These are phyloP conservation scores for Puccinia hordei DNA, from an alignment of 1,284 basidiomycete genomes.

Conservation along the genomic window DNA sequence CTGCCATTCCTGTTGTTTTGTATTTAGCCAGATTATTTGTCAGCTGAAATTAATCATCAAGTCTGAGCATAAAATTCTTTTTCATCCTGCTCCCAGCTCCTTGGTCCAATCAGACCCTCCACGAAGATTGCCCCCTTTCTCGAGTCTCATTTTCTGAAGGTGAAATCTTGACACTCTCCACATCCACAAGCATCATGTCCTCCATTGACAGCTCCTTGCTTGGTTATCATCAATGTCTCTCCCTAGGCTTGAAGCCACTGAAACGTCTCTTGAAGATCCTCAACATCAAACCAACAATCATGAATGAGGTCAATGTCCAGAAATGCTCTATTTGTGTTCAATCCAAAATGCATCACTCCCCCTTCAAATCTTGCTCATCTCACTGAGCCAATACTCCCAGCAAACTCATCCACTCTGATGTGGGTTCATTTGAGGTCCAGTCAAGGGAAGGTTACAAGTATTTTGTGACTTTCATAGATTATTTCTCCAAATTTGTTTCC, in stretches of 20 bases:
- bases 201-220: background rate
- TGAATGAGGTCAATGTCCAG: background rate
- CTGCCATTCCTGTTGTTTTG: too few species aligned
- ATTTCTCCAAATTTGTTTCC: background rate
- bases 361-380: background rate
- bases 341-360: background rate
- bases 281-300: background rate
- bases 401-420: background rate
- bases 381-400: background rate
- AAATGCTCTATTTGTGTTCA: background rate
- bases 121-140: too few species aligned
- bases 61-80: too few species aligned
- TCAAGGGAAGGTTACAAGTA: constrained; percentile 22
- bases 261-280: background rate
- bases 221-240: background rate
- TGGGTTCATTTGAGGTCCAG: background rate
- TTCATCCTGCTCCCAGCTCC: too few species aligned
- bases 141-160: too few species aligned
- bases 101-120: too few species aligned
- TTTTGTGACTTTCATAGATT: background rate
- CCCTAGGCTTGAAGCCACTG: background rate
- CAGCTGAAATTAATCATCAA: too few species aligned
- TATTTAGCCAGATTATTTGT: too few species aligned
- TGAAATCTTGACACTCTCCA: background rate
- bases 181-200: background rate